phyloP scores from a whole-genome alignment of 345 rosid genomes.

The Salix viminalis region DNA sequence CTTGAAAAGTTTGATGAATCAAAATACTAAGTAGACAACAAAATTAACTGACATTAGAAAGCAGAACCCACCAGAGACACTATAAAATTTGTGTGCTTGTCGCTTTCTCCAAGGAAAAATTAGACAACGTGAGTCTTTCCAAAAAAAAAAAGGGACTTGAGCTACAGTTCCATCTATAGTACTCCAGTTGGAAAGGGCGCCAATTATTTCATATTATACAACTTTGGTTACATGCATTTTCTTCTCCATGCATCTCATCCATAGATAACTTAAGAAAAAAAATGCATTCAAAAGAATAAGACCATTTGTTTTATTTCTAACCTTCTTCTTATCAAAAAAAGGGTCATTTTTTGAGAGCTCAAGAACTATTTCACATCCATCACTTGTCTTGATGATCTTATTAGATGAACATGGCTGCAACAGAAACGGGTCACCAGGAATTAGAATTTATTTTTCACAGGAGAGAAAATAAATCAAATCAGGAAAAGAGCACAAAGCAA shows the following conservation, averaged over 20 bases:
- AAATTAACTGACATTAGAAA: background rate
- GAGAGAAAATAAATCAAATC: too few relatives aligned
- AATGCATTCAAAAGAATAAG: background rate
- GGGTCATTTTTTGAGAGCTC: conserved; percentile 55
- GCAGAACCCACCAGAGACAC: background rate
- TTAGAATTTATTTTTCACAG: too few relatives aligned
- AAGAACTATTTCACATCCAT: conserved; percentile 36
- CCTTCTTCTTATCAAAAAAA: conserved; percentile 60
- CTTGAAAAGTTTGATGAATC: background rate
- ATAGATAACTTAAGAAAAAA: too few relatives aligned
- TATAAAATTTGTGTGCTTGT: too few relatives aligned
- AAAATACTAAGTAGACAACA: background rate
- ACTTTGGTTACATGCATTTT: too few relatives aligned
- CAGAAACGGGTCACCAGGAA: background rate
- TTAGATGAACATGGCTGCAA: conserved; percentile 40
- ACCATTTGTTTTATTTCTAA: conserved; percentile 16
- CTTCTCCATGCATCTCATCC: too few relatives aligned
- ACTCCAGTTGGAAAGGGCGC: too few relatives aligned
- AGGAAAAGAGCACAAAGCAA: too few relatives aligned
- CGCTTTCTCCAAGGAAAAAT: background rate
- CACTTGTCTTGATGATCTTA: conserved; percentile 24
- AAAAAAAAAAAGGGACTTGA: too few relatives aligned
- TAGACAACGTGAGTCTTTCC: too few relatives aligned
- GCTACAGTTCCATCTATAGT: too few relatives aligned
- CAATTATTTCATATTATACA: too few relatives aligned